Evolutionary conservation across 2,329 filamentous ascomycete genomes (phyloP), one percentile per base, ranked within the genome.

Genomic region (Penicillium palitans): DNA sequence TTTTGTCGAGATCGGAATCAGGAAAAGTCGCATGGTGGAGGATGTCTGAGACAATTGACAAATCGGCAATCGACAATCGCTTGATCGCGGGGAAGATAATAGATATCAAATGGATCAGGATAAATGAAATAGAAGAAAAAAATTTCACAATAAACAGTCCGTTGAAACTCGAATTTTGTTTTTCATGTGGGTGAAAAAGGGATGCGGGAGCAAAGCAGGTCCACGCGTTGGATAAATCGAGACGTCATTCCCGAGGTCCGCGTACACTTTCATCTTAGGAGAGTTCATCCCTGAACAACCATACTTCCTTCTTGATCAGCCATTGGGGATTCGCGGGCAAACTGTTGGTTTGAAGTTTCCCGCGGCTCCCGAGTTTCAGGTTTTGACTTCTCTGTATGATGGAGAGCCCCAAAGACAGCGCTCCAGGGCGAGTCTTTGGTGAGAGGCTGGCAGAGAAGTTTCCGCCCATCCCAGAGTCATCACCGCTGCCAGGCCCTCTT

Each of bases 1-100:
- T 71, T 90, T 87, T 65, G 92, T 96, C 59, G 93, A 96, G 69
- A 99, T 89, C 62, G 95, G 95, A 57, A 99, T 85, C 64, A 99
- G 87, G 78, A 92, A 96, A 76, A 99, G 84, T 74, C 92, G 90
- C 95, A 99, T 98, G 61, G 53, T 40, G 44, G 29, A 31, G 9
- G n/a, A 35, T 37, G 15, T 29, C 31, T 25, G 13, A 33, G 24
- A 42, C 27, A 49, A 55, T 49, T 5, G 39, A 52, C 19, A 40
- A 40, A 21, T 40, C 13, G 29, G 29, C 21, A 31, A 56, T 56
- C 7, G 52, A 49, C 2, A 37, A 25, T 33, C 19, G 37, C 42
- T 27, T 13, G 25, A 25, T 50, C 45, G 45, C 25, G 17, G 37
- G 15, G 27, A 25, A 21, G 17, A 41, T 12, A 35, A 29, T 37